Conservation (phyloP, 2,329 filamentous ascomycete genomes). For the Magnaporthales sp. region DNA sequence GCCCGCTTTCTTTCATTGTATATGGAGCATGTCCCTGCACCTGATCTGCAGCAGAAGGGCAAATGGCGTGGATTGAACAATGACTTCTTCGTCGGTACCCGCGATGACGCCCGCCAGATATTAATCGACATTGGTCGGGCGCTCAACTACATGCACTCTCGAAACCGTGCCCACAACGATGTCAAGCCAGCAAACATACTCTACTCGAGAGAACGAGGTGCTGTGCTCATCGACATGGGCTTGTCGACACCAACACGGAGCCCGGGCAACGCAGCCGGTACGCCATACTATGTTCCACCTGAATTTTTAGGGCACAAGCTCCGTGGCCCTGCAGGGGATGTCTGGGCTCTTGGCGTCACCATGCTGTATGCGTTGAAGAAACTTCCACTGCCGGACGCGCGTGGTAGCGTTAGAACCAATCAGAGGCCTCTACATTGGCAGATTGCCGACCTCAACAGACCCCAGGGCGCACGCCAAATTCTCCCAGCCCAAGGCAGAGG, state of each 20-base stretch:
- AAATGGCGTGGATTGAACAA: constrained; percentile 38
- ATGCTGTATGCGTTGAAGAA: constrained; percentile 52
- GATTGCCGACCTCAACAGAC: constrained; percentile 44
- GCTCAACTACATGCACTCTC: constrained; percentile 46
- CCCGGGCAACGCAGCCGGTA: constrained; percentile 43
- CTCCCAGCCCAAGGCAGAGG: constrained; percentile 9
- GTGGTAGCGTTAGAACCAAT: constrained; percentile 34
- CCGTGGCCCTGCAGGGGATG: constrained; percentile 46
- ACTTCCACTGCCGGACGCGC: constrained; percentile 45
- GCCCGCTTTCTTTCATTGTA: constrained; percentile 51
- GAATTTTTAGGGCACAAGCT: constrained; percentile 49
- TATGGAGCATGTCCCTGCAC: constrained; percentile 52
- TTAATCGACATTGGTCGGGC: constrained; percentile 45
- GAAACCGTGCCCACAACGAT: constrained; percentile 49
- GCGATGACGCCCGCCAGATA: constrained; percentile 41
- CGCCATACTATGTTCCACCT: constrained; percentile 53
- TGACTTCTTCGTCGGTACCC: constrained; percentile 41
- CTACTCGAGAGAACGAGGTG: constrained; percentile 48
- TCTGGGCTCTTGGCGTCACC: constrained; percentile 51
- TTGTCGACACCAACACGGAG: constrained; percentile 39
- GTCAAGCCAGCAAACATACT: constrained; percentile 55
- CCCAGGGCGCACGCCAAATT: constrained; percentile 19
- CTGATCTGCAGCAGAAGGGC: constrained; percentile 39
- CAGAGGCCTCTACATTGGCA: constrained; percentile 47
- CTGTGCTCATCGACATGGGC: constrained; percentile 53